These are phyloP conservation scores for Piloderma croceum DNA, from an alignment of 768 basidiomycete species.

Conservation along the genomic window DNA sequence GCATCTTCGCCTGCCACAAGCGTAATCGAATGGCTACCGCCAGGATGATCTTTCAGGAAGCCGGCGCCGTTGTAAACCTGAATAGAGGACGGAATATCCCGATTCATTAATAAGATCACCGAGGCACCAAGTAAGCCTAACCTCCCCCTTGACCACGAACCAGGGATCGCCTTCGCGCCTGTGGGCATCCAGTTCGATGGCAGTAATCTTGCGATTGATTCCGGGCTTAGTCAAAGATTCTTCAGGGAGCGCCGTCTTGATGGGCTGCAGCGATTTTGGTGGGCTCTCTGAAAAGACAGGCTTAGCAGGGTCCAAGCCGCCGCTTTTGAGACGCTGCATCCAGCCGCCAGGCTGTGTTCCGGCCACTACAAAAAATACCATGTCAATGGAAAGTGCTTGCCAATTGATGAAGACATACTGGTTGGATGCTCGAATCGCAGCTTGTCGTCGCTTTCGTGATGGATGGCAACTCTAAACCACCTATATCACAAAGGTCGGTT, in stretches of 20 bases:
- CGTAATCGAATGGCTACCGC: conserved; percentile 49
- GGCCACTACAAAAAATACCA: conserved; percentile 25
- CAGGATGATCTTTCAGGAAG: conserved; percentile 53
- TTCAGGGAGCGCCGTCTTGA: conserved; percentile 14
- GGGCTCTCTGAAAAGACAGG: too few species aligned
- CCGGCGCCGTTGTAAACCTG: conserved; percentile 47
- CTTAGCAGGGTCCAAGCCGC: not conserved
- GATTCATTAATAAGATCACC: not conserved
- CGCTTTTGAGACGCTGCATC: conserved; percentile 46
- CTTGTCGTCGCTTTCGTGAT: conserved; percentile 25
- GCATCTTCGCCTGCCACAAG: conserved; percentile 55
- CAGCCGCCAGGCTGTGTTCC: conserved; percentile 47
- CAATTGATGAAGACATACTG: conserved; percentile 12
- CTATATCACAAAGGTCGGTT: conserved; percentile 20
- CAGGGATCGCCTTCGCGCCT: conserved; percentile 32
- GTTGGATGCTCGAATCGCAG: conserved; percentile 58
- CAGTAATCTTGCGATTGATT: conserved; percentile 39
- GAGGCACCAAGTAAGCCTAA: conserved; percentile 10
- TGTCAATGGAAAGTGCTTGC: too few species aligned
- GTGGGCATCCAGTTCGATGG: conserved; percentile 38
- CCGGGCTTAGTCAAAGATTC: conserved; percentile 41
- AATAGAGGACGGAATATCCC: not conserved
- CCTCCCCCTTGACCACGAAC: conserved; percentile 51
- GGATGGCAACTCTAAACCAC: conserved; percentile 55
- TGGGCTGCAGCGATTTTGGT: not conserved